phyloP scores from a whole-genome alignment of 129 eudicot species.

The Flaveria brownii region DNA sequence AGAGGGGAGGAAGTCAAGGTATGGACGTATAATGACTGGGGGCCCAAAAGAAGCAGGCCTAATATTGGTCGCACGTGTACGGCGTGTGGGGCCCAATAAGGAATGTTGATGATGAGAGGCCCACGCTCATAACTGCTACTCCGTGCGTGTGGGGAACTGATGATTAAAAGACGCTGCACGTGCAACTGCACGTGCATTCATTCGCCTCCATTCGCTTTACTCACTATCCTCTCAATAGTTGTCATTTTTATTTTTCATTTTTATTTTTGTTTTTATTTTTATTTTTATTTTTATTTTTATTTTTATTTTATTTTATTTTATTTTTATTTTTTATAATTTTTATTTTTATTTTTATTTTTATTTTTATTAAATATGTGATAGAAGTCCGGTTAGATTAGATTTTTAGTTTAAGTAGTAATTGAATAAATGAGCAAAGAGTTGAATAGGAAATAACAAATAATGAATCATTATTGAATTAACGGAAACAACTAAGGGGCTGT shows the following conservation, averaged over 20 bases:
- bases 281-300: too few relatives aligned
- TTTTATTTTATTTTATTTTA: background rate
- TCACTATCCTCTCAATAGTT: background rate
- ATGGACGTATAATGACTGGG: conserved; percentile 38
- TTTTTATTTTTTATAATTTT: too few relatives aligned
- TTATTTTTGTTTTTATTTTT: too few relatives aligned
- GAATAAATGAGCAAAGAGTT: background rate
- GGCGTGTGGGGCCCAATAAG: conserved; percentile 45
- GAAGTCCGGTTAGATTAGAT: too few relatives aligned
- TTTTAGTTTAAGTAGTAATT: too few relatives aligned
- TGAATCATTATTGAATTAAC: too few relatives aligned
- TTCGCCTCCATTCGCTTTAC: conserved; percentile 33
- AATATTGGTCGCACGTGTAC: conserved; percentile 44
- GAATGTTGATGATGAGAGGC: conserved; percentile 42
- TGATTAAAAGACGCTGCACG: conserved; percentile 51
- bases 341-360: too few relatives aligned
- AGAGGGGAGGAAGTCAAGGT: conserved; percentile 37
- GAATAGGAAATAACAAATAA: background rate
- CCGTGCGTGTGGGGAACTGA: conserved; percentile 57
- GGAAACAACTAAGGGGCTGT: too few relatives aligned
- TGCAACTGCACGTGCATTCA: conserved; percentile 65
- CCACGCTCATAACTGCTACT: conserved; percentile 22
- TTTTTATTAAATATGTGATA: background rate
- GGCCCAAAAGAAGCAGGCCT: conserved; percentile 46
- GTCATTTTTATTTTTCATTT: background rate